Conservation (phyloP, 2,329 filamentous ascomycete genomes). For the Colletotrichum australisinense region DNA sequence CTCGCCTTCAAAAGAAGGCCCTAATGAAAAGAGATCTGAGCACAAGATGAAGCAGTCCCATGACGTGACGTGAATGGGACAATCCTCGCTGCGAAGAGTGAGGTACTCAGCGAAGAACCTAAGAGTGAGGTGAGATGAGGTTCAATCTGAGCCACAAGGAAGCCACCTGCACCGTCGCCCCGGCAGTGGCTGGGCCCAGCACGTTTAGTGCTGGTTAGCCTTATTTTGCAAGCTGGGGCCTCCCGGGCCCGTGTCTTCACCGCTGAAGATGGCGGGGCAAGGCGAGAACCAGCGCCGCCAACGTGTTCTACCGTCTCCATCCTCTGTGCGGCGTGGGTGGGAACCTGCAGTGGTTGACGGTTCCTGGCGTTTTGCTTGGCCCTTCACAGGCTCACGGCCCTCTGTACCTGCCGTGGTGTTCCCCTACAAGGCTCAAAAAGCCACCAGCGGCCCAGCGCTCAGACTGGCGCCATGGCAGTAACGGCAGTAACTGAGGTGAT, state of each 20-base stretch:
- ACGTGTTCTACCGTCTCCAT: not conserved
- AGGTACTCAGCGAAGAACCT: not conserved
- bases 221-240: constrained; percentile 10
- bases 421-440: not conserved
- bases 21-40: not conserved
- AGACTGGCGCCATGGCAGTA: not conserved
- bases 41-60: too few relatives aligned
- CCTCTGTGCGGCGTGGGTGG: not conserved
- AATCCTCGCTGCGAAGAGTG: not conserved
- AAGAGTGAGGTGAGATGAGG: not conserved
- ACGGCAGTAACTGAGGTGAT: not conserved
- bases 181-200: constrained; percentile 18
- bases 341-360: not conserved
- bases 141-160: not conserved
- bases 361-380: constrained; percentile 10
- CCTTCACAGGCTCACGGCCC: not conserved
- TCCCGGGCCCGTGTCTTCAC: constrained; percentile 21
- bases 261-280: constrained; percentile 28
- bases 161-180: constrained; percentile 1
- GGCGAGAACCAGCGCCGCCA: not conserved
- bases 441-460: constrained; percentile 17
- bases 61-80: not conserved
- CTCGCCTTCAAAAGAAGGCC: not conserved
- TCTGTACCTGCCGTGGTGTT: not conserved
- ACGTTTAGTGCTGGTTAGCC: not conserved